Evolutionary conservation across 768 basidiomycete species (phyloP).

Genomic region (Piloderma croceum): DNA sequence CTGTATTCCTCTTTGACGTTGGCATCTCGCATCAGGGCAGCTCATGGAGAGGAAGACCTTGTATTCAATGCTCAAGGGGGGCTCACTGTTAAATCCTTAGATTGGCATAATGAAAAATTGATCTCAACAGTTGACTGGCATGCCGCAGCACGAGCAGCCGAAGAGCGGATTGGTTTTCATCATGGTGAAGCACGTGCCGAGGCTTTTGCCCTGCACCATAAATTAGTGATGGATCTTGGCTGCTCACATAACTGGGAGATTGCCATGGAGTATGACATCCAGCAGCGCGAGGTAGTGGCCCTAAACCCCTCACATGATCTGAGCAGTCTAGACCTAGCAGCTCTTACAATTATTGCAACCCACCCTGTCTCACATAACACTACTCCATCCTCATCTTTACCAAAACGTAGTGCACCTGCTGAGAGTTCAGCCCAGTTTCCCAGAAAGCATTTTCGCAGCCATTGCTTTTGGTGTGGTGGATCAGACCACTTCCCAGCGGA

Average conservation of each 20-base stretch:
- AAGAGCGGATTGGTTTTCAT: slow-evolving; percentile 6
- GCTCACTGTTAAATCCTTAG: slow-evolving; percentile 12
- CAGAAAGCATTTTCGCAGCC: not conserved
- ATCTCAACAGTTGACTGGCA: slow-evolving; percentile 16
- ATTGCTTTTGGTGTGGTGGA: slow-evolving; percentile 27
- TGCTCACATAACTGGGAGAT: no score
- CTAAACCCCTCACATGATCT: slow-evolving; percentile 19
- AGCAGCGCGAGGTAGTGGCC: no score
- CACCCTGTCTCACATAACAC: no score
- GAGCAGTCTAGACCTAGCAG: slow-evolving; percentile 1
- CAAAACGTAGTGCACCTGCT: not conserved
- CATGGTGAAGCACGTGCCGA: not conserved
- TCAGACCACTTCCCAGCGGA: slow-evolving; percentile 18
- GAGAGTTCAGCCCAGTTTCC: not conserved
- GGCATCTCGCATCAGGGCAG: slow-evolving; percentile 9
- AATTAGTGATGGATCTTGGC: slow-evolving; percentile 7
- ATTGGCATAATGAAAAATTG: slow-evolving; percentile 12
- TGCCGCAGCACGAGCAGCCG: slow-evolving; percentile 12
- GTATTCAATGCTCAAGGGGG: slow-evolving; percentile 8
- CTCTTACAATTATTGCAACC: no score
- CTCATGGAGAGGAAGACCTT: slow-evolving; percentile 14
- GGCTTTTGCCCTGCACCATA: no score
- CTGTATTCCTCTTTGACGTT: slow-evolving; percentile 18
- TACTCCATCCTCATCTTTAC: no score
- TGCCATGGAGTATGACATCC: no score